Evolutionary conservation across 2,329 filamentous ascomycete genomes (phyloP).

Genomic region (Tolypocladium ophioglossoides): DNA sequence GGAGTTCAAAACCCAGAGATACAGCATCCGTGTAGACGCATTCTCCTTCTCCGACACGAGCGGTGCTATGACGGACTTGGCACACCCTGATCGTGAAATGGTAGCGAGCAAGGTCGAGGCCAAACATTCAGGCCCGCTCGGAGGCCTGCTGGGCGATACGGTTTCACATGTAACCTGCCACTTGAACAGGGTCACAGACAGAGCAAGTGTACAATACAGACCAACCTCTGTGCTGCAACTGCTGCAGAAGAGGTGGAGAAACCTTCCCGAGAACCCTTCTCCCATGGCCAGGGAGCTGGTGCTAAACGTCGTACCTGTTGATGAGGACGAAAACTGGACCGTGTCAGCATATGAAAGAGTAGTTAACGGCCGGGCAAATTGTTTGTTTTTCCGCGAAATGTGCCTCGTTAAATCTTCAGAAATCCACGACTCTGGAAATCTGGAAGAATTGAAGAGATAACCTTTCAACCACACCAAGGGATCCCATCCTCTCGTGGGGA

Average conservation of each 20-base stretch:
- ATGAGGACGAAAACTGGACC: slow-evolving; percentile 27
- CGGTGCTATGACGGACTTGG: slow-evolving; percentile 42
- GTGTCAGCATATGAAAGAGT: slow-evolving; percentile 11
- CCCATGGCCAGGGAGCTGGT: slow-evolving; percentile 17
- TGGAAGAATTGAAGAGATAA: slow-evolving; percentile 32
- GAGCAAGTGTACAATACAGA: slow-evolving; percentile 31
- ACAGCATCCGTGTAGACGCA: slow-evolving; percentile 19
- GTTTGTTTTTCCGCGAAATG: slow-evolving; percentile 15
- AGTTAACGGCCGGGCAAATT: background rate
- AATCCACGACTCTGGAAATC: slow-evolving; percentile 37
- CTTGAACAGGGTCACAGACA: slow-evolving; percentile 43
- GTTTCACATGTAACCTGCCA: slow-evolving; percentile 40
- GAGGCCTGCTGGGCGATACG: slow-evolving; percentile 13
- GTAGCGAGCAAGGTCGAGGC: slow-evolving; percentile 41
- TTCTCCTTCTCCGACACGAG: slow-evolving; percentile 5
- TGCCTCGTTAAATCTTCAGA: slow-evolving; percentile 41
- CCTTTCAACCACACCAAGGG: slow-evolving; percentile 16
- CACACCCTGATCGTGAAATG: slow-evolving; percentile 44
- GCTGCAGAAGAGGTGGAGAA: slow-evolving; percentile 33
- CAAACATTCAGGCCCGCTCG: slow-evolving; percentile 38
- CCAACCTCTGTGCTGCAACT: slow-evolving; percentile 36
- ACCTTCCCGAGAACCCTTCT: slow-evolving; percentile 12
- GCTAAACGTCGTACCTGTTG: slow-evolving; percentile 17
- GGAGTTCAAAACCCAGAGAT: slow-evolving; percentile 47
- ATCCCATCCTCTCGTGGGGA: slow-evolving; percentile 33